Base-by-base conservation (phyloP, 2,329 filamentous ascomycete genomes). In the Harringtonia aguacate region DNA sequence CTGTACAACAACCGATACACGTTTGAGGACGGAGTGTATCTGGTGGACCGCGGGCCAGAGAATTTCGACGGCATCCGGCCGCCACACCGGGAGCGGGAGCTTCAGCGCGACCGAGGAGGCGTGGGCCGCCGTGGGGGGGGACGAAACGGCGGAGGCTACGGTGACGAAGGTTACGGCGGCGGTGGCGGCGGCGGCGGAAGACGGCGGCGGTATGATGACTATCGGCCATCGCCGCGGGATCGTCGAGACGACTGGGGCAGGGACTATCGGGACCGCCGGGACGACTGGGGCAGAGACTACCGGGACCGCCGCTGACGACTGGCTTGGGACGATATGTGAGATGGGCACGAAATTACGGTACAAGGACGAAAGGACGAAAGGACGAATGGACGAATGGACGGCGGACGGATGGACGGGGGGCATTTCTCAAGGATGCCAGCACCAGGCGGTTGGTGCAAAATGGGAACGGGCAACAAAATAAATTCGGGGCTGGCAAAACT, bases 1-100 rank as follows among this genome's bases (percentile, higher is more conserved):
- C 73, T 59, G 65, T 49, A 77, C 41, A 76, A 76, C 61, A 79
- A 84, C 56, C 71, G 84, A 28, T 87, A 86, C 58, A 82, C 80
- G 0, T 88, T 88, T 53, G 82, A 87, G 58, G 67, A 79, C 45
- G 71, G 69, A 1, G 76, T 80, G 47, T 56, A 62, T 7, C 77
- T 88, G 43, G 81, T 88, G 36, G 83, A 88, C 58, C 72, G 80
- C 43, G 84, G 84, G 14, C 77, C 77, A 15, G 84, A 88, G 58
- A 77, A 81, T 31, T 81, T 81, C 55, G 64, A 77, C 39, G 77
- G 77, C 15, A 79, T 82, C 48, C 66, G 77, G 21, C 77, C 75
- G 21, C 77, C 77, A 2, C 70, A 75, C 47, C 64, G 73, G 10
- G 71, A 76, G 53, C 64, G 52, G 40, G 65, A 61, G 56, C 61